Conservation (phyloP, 1,284 basidiomycete species). For the Phlebopus sp. region DNA sequence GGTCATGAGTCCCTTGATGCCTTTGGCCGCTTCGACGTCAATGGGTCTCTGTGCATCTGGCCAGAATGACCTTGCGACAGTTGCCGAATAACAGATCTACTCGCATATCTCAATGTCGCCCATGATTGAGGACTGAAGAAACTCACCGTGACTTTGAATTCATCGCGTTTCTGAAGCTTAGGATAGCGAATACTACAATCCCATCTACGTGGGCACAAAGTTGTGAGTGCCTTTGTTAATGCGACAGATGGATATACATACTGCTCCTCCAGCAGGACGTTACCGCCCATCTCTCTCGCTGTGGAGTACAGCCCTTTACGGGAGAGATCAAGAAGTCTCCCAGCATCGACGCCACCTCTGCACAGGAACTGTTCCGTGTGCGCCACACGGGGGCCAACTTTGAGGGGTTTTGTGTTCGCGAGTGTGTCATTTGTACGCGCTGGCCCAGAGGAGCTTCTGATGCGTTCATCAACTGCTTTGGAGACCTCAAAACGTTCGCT, state of each 20-base stretch:
- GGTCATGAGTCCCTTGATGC: constrained; percentile 36
- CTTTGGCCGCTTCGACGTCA: constrained; percentile 33
- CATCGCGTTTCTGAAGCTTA: constrained; percentile 26
- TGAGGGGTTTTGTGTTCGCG: constrained; percentile 20
- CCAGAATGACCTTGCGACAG: constrained; percentile 33
- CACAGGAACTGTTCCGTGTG: constrained; percentile 36
- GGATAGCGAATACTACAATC: constrained; percentile 34
- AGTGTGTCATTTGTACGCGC: constrained; percentile 30
- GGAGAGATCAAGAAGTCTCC: constrained; percentile 33
- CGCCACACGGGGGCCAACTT: constrained; percentile 32
- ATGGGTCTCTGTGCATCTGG: constrained; percentile 36
- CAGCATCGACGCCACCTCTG: constrained; percentile 35
- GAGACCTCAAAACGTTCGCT: constrained; percentile 22
- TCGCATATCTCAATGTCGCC: constrained; percentile 13
- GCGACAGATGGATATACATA: constrained; percentile 21
- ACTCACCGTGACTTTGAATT: constrained; percentile 34
- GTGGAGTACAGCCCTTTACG: constrained; percentile 31
- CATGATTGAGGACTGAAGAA: constrained; percentile 8
- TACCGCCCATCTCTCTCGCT: constrained; percentile 36
- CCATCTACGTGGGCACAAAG: constrained; percentile 29
- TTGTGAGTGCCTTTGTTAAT: constrained; percentile 16
- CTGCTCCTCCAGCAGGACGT: constrained; percentile 36
- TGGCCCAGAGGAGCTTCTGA: constrained; percentile 37
- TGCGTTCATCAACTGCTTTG: constrained; percentile 17
- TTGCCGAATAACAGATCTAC: constrained; percentile 34